Base-by-base conservation (phyloP, 225 moss, liverwort and hornwort genomes). In the Physcomitrellopsis africana region DNA sequence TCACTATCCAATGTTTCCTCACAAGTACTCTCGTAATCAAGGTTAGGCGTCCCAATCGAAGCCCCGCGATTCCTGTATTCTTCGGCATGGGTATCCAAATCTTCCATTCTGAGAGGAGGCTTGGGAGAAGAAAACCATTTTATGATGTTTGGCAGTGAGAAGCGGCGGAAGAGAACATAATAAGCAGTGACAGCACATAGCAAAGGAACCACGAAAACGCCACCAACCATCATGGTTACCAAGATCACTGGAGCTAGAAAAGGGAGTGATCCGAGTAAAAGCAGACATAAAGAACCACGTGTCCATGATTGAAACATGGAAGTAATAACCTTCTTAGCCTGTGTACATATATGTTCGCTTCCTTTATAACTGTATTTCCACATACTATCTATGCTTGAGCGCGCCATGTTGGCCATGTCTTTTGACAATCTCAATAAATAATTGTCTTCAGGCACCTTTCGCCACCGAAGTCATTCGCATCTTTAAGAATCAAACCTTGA, bases 191-290 rank as follows among this genome's bases (percentile, higher is more conserved):
- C 47, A 74, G 74, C 80, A 48, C 80, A 80, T 0, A 74, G 32
- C 15, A 75, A 17, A 80, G 80, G 75, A 47, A 69, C 54, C 17
- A 63, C 14, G 63, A 80, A 65, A 22, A 65, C 11, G n/a, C 69
- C 18, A 55, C 69, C 80, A 6, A 74, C 63, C 27, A 74, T 26
- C 41, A 74, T 10, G 3, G 56, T 41, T 10, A 75, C 16, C 8
- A 80, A 46, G 16, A 80, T 16, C 27, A 75, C 15, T 0, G 80
- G 80, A 54, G 19, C 29, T 37, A 75, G 19, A 55, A 58, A 54
- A 11, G 75, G 80, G 22, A 80, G 68, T 42, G 57, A 80, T 63
- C 22, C 74, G 45, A 80, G 26, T 47, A 80, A 54, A 20, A 80
- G 44, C 26, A 74, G 44, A 68, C 32, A 75, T 5, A 80, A 5